Conservation (phyloP, 257 asterid genomes). For the Solanum tarijense region DNA sequence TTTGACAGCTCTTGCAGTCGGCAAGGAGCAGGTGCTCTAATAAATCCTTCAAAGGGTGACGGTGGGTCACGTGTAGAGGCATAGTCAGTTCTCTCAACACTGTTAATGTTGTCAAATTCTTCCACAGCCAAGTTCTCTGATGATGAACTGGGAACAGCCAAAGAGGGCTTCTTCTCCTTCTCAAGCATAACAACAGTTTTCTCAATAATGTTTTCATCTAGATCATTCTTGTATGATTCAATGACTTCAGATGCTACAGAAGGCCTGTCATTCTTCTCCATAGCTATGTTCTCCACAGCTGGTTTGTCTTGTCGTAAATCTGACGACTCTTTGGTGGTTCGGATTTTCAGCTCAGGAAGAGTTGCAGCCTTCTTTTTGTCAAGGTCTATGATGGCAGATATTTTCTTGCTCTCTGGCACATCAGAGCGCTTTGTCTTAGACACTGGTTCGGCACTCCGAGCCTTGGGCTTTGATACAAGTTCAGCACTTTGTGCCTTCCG, state of each 20-base stretch:
- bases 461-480: slow-evolving; percentile 34
- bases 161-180: slow-evolving; percentile 56
- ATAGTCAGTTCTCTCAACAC: slow-evolving; percentile 23
- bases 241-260: slow-evolving; percentile 18
- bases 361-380: slow-evolving; percentile 74
- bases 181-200: slow-evolving; percentile 74
- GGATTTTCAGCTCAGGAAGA: slow-evolving; percentile 78
- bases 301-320: slow-evolving; percentile 19
- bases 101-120: slow-evolving; percentile 11
- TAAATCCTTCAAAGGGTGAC: slow-evolving; percentile 26
- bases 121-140: slow-evolving; percentile 18
- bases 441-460: slow-evolving; percentile 15
- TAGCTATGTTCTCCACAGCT: slow-evolving; percentile 12
- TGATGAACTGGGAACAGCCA: slow-evolving; percentile 24
- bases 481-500: slow-evolving; percentile 43
- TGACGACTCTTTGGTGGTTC: slow-evolving; percentile 32
- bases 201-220: slow-evolving; percentile 67
- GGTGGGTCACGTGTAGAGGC: slow-evolving; percentile 30
- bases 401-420: slow-evolving; percentile 63
- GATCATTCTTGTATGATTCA: slow-evolving; percentile 20
- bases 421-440: slow-evolving; percentile 42
- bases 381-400: slow-evolving; percentile 67
- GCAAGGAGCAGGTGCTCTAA: slow-evolving; percentile 18
- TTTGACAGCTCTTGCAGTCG: slow-evolving; percentile 23
- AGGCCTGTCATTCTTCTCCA: slow-evolving; percentile 15